Conservation (phyloP, 352 stramenopile genomes). For the Phytophthora citrophthora region DNA sequence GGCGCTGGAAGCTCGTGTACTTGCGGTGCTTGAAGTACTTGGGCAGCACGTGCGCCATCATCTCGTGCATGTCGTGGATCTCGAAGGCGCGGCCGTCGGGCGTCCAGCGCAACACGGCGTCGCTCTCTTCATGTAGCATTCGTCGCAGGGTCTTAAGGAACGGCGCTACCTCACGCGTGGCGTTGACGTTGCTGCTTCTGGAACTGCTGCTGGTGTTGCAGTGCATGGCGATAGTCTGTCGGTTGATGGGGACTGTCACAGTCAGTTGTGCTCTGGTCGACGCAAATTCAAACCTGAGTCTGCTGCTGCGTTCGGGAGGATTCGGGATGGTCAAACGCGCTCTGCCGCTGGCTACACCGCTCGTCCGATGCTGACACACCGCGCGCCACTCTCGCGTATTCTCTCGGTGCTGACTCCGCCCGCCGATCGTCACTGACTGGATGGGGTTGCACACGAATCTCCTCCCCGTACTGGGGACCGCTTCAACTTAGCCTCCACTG, state of each 20-base stretch:
- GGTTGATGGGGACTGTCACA: constrained; percentile 2
- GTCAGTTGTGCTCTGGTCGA: constrained; percentile 25
- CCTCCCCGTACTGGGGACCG: constrained; percentile 19
- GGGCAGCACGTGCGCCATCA: constrained; percentile 88
- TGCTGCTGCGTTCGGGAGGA: background rate
- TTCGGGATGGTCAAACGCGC: constrained; percentile 16
- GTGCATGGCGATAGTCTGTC: constrained; percentile 25
- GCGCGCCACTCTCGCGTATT: constrained; percentile 36
- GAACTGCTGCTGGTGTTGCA: constrained; percentile 11
- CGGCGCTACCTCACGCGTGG: constrained; percentile 58
- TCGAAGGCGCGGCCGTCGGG: constrained; percentile 68
- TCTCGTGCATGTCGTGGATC: constrained; percentile 79
- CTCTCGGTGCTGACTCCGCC: constrained; percentile 23
- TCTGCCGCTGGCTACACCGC: constrained; percentile 28
- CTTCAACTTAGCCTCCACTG: constrained; percentile 28
- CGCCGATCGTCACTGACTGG: constrained; percentile 31
- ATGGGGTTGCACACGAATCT: constrained; percentile 32
- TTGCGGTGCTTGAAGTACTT: constrained; percentile 96
- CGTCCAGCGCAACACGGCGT: constrained; percentile 66
- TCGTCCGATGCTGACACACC: constrained; percentile 18
- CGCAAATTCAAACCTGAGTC: constrained; percentile 48
- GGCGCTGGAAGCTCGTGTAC: constrained; percentile 94
- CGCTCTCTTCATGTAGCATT: constrained; percentile 69
- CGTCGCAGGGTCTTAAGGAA: constrained; percentile 72
- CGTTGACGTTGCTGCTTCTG: background rate